Conservation (phyloP, 345 rosid genomes). For the Gossypium bickii region DNA sequence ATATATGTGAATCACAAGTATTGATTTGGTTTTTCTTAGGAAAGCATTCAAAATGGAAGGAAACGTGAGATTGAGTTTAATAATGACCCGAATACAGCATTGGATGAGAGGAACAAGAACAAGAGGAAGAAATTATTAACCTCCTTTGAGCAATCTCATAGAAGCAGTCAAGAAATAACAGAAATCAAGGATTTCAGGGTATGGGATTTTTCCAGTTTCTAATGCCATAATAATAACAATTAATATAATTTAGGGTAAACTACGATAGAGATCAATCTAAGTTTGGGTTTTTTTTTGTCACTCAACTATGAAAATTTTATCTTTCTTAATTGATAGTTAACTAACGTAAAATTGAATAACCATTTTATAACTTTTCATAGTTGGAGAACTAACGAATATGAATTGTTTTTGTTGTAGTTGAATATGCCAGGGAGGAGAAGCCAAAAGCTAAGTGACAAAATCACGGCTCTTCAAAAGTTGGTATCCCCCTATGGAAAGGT, state of each 20-base stretch:
- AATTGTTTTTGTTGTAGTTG: background rate
- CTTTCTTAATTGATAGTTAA: accelerated
- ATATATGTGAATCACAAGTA: background rate
- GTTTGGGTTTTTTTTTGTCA: accelerated
- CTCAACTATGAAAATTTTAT: too few relatives aligned
- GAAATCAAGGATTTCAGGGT: constrained; percentile 20
- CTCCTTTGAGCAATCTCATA: constrained; percentile 12
- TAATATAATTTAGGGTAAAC: too few relatives aligned
- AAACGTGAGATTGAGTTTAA: constrained; percentile 17
- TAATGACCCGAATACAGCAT: background rate
- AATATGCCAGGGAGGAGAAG: constrained; percentile 48
- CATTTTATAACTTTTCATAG: too few relatives aligned
- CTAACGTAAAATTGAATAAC: too few relatives aligned
- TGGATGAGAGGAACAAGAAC: constrained; percentile 25
- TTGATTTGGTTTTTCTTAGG: constrained; percentile 11
- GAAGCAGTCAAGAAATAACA: background rate
- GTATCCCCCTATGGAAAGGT: constrained; percentile 81
- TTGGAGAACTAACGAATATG: too few relatives aligned
- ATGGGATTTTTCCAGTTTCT: background rate
- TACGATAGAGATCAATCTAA: too few relatives aligned
- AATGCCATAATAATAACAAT: too few relatives aligned
- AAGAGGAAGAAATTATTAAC: constrained; percentile 25
- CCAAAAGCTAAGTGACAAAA: constrained; percentile 58
- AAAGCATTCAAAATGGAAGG: constrained; percentile 10
- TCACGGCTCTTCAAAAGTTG: constrained; percentile 63